A percentile compares a stretch with the other conserved stretches of the same genome.
Evolutionary conservation across 768 basidiomycete species (phyloP).

Genomic region (Tylopilus intermedius): DNA sequence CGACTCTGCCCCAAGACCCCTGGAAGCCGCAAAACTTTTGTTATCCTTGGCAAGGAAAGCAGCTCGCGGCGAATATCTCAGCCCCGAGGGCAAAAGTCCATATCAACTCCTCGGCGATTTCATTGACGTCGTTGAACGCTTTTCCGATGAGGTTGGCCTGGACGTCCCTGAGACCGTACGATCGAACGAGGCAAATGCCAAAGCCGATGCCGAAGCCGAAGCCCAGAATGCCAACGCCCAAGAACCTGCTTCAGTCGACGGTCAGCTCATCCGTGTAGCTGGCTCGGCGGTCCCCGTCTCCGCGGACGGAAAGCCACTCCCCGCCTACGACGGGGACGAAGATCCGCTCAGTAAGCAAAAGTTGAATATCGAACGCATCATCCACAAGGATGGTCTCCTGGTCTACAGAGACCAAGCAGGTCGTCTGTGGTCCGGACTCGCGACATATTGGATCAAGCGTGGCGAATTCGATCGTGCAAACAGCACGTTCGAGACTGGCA

Average conservation of each 20-base stretch:
- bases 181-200: slow-evolving; percentile 47
- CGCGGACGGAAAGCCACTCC: slow-evolving; percentile 45
- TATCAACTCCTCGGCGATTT: slow-evolving; percentile 92
- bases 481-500: slow-evolving; percentile 81
- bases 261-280: slow-evolving; percentile 65
- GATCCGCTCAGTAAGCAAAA: slow-evolving; percentile 66
- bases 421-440: slow-evolving; percentile 90
- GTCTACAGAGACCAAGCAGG: slow-evolving; percentile 97
- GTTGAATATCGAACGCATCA: slow-evolving; percentile 83
- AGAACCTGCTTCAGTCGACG: slow-evolving; percentile 47
- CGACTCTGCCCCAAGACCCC: slow-evolving; percentile 65
- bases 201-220: slow-evolving; percentile 43
- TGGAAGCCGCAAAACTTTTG: slow-evolving; percentile 91
- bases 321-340: slow-evolving; percentile 73
- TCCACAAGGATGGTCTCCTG: slow-evolving; percentile 78
- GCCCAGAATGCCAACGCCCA: slow-evolving; percentile 27
- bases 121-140: slow-evolving; percentile 85
- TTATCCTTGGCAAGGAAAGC: slow-evolving; percentile 82
- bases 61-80: slow-evolving; percentile 73
- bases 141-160: slow-evolving; percentile 89
- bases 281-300: slow-evolving; percentile 56
- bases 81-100: slow-evolving; percentile 90
- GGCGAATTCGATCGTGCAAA: slow-evolving; percentile 91
- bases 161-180: slow-evolving; percentile 69
- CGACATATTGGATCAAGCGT: slow-evolving; percentile 98